phyloP scores from a whole-genome alignment of 495 filamentous ascomycete species.

The Bathelium albidoporum region DNA sequence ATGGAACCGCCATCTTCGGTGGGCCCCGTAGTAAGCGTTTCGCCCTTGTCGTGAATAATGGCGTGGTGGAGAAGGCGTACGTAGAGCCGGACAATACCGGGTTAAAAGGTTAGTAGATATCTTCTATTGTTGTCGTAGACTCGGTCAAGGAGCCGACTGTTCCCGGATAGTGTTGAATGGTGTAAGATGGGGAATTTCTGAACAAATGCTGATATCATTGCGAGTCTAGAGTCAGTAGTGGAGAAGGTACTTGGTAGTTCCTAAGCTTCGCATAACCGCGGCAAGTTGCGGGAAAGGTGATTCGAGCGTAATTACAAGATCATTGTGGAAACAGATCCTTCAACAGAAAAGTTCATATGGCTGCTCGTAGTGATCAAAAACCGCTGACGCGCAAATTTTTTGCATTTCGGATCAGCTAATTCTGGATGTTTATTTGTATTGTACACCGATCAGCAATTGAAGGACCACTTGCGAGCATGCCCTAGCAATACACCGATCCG shows the following conservation, averaged over 20 bases:
- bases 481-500: too few relatives aligned
- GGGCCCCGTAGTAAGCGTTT: slow-evolving; percentile 81
- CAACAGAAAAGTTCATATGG: neutral
- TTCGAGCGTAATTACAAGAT: too few relatives aligned
- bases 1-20: slow-evolving; percentile 75
- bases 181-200: slow-evolving; percentile 17
- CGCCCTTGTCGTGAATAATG: slow-evolving; percentile 45
- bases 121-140: neutral
- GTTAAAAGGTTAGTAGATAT: slow-evolving; percentile 51
- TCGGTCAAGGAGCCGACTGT: neutral
- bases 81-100: slow-evolving; percentile 93
- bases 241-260: slow-evolving; percentile 1
- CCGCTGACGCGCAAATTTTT: too few relatives aligned
- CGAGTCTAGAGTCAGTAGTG: neutral
- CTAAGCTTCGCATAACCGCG: neutral
- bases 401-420: too few relatives aligned
- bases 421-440: too few relatives aligned
- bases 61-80: slow-evolving; percentile 32
- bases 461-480: too few relatives aligned
- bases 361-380: too few relatives aligned
- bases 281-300: too few relatives aligned
- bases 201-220: neutral
- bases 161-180: neutral
- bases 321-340: too few relatives aligned
- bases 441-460: too few relatives aligned